Percentiles rank a stretch among this genome's conserved stretches.
Evolutionary conservation across 805 yeast species (phyloP).

Genomic region (Tetrapisispora namnaoensis): DNA sequence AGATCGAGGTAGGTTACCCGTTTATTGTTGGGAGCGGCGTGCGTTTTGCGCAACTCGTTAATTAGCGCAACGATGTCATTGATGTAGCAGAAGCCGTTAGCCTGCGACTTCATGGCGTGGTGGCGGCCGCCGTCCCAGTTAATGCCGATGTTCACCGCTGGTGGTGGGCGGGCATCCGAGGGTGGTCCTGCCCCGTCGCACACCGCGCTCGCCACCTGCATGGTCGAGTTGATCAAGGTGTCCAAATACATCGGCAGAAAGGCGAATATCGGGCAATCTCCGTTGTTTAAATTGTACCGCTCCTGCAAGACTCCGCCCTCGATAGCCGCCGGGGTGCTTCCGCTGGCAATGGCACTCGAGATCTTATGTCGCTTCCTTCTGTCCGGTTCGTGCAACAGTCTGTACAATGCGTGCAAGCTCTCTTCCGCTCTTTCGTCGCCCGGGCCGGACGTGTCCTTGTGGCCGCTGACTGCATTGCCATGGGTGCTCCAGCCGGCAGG

Average conservation of each 20-base stretch:
- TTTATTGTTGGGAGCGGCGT: constrained; percentile 22
- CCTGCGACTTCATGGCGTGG: constrained; percentile 45
- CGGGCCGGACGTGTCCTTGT: constrained; percentile 6
- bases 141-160: constrained; percentile 33
- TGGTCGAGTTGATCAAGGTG: not conserved
- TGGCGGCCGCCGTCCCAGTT: constrained; percentile 81
- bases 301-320: not conserved
- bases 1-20: constrained; percentile 55
- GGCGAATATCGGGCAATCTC: constrained; percentile 60
- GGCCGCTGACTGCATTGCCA: too few relatives aligned
- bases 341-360: too few relatives aligned
- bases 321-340: not conserved
- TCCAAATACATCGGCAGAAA: constrained; percentile 37
- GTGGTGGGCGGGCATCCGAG: constrained; percentile 27
- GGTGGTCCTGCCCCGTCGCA: too few relatives aligned
- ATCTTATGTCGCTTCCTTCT: not conserved
- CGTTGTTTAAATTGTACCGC: constrained; percentile 10
- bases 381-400: too few relatives aligned
- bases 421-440: too few relatives aligned
- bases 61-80: constrained; percentile 60
- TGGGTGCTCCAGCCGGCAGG: constrained; percentile 6
- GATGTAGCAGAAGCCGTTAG: constrained; percentile 65
- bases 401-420: too few relatives aligned
- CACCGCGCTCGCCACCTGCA: not conserved
- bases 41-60: constrained; percentile 35